Conservation (phyloP, 2,329 filamentous ascomycete genomes). For the Sporothrix luriei region DNA sequence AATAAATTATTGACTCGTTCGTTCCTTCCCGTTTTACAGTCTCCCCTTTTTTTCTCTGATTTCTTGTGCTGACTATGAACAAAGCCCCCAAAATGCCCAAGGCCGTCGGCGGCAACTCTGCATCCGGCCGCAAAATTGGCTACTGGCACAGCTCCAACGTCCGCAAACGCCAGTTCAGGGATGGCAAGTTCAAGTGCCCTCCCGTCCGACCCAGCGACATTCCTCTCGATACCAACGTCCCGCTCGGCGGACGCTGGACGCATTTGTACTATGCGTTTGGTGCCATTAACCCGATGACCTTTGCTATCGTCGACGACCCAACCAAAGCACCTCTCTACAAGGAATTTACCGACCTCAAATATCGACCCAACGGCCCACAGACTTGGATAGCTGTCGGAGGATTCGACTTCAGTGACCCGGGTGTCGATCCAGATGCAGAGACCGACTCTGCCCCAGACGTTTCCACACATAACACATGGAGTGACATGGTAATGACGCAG, state of each 20-base stretch:
- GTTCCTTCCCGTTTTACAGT: too few species aligned
- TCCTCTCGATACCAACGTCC: background rate
- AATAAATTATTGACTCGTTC: too few species aligned
- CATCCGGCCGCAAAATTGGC: background rate
- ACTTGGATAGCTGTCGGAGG: background rate
- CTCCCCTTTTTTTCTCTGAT: too few species aligned
- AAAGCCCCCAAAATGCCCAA: background rate
- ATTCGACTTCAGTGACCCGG: background rate
- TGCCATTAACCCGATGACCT: background rate
- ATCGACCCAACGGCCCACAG: background rate
- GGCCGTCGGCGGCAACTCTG: background rate
- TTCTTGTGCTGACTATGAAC: too few species aligned
- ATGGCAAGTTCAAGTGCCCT: constrained; percentile 1
- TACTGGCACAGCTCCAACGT: constrained; percentile 10
- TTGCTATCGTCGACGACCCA: background rate
- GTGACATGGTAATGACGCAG: background rate
- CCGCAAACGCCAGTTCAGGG: background rate
- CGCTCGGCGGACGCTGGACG: background rate
- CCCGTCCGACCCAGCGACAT: background rate
- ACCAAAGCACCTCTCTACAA: background rate
- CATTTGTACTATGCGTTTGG: constrained; percentile 5
- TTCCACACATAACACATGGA: background rate
- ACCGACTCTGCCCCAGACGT: background rate
- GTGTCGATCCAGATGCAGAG: background rate
- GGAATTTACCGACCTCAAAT: background rate